A percentile compares a stretch with the other conserved stretches of the same genome.
These are phyloP conservation scores for Phytophthora citrophthora DNA, from an alignment of 352 stramenopile species.

Conservation along the genomic window DNA sequence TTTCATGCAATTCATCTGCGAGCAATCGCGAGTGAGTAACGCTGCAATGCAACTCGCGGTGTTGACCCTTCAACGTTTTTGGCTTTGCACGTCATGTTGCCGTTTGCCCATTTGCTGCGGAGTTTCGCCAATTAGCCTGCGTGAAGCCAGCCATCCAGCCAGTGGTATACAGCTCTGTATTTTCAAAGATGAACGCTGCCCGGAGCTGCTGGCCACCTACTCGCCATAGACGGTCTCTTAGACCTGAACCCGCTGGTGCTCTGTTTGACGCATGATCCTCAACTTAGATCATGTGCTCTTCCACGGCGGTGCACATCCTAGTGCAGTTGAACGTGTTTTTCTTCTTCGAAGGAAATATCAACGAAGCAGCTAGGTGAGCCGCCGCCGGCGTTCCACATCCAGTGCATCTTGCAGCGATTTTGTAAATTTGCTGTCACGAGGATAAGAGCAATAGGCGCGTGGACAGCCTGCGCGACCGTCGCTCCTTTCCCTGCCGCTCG, in stretches of 20 bases:
- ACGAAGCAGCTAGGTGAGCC: conserved; percentile 7
- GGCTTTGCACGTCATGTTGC: conserved; percentile 8
- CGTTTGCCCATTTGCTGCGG: not conserved
- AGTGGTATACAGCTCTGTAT: conserved; percentile 2
- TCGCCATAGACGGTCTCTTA: not conserved
- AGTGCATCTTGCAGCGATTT: conserved; percentile 11
- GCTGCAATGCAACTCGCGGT: conserved; percentile 1
- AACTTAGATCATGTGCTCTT: conserved; percentile 17
- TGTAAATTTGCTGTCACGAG: conserved; percentile 13
- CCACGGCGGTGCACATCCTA: conserved; percentile 5
- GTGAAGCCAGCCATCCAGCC: not conserved
- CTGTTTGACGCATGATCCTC: conserved; percentile 4
- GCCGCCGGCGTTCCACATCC: conserved; percentile 13
- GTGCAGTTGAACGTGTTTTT: conserved; percentile 11
- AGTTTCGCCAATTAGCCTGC: conserved; percentile 19
- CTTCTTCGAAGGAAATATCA: conserved; percentile 12
- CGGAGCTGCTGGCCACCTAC: conserved; percentile 4
- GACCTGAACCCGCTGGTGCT: too few species aligned
- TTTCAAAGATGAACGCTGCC: not conserved
- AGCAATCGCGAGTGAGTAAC: conserved; percentile 11
- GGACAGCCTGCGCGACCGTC: conserved; percentile 16
- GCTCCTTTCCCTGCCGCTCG: conserved; percentile 36
- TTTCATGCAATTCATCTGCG: conserved; percentile 1
- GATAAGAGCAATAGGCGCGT: conserved; percentile 28
- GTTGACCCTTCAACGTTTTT: conserved; percentile 23